These are phyloP conservation scores for Talaromyces trachyspermus DNA, from an alignment of 495 filamentous ascomycete species.

Conservation along the genomic window DNA sequence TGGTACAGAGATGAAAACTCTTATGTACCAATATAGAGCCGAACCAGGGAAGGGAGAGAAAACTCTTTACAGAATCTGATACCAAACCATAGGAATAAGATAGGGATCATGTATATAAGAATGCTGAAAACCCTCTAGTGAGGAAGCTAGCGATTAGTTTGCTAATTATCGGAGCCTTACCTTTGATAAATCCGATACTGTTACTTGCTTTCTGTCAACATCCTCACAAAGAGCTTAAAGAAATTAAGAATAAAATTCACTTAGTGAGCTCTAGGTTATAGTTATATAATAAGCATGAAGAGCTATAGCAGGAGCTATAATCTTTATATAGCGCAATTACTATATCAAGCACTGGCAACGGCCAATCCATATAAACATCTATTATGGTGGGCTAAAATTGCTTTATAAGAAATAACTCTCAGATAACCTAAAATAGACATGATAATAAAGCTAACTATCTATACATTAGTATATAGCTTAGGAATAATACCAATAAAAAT, in stretches of 20 bases:
- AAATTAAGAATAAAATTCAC: not conserved
- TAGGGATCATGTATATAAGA: no score
- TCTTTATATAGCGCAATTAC: not conserved
- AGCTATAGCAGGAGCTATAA: no score
- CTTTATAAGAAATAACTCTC: not conserved
- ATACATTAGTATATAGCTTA: not conserved
- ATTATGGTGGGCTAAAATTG: not conserved
- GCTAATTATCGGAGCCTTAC: no score
- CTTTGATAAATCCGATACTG: no score
- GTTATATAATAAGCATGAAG: not conserved
- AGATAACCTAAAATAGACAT: not conserved
- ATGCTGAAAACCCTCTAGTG: no score
- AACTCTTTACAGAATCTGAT: no score
- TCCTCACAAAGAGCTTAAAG: not conserved
- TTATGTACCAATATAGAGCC: no score
- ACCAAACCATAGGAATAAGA: no score
- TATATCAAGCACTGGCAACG: not conserved
- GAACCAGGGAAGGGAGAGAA: no score
- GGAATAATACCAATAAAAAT: not conserved
- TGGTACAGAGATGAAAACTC: no score
- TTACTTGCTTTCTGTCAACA: no score
- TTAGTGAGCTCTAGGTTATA: not conserved
- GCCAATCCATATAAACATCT: not conserved
- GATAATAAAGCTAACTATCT: not conserved
- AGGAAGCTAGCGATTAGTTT: no score